Evolutionary conservation across 2,329 filamentous ascomycete genomes (phyloP).

Genomic region (Aspergillus texensis): DNA sequence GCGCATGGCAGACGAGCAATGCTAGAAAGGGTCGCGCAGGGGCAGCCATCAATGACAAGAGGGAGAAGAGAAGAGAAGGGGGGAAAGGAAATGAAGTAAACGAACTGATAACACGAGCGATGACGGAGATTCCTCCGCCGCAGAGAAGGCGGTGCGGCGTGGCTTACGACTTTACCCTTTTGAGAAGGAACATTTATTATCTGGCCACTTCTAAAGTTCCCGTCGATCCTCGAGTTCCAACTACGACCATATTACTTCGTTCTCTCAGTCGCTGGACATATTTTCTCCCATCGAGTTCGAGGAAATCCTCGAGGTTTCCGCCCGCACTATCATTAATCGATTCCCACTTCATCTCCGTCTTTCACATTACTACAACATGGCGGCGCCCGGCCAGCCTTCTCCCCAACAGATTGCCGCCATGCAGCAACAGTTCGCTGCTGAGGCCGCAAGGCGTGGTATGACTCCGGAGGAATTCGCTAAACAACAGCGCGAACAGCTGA

Average conservation of each 20-base stretch:
- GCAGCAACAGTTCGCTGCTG: slow-evolving; percentile 77
- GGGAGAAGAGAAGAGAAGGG: neutral
- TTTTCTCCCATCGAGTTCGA: slow-evolving; percentile 8
- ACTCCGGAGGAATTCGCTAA: slow-evolving; percentile 82
- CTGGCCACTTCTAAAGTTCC: slow-evolving; percentile 21
- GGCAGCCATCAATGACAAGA: neutral
- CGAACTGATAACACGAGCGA: neutral
- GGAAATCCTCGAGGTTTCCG: neutral
- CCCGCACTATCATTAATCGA: neutral
- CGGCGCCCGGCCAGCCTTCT: slow-evolving; percentile 57
- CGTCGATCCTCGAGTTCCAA: slow-evolving; percentile 6
- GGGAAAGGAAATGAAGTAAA: neutral
- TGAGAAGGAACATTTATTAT: slow-evolving; percentile 14
- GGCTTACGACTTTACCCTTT: neutral
- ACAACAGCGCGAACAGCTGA: slow-evolving; percentile 51
- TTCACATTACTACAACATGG: slow-evolving; percentile 31
- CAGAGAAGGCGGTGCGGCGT: slow-evolving; percentile 20
- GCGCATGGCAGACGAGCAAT: slow-evolving; percentile 14
- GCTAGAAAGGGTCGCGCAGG: neutral
- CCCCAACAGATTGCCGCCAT: slow-evolving; percentile 85
- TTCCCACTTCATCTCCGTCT: neutral
- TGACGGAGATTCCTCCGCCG: neutral
- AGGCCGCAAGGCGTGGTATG: slow-evolving; percentile 84
- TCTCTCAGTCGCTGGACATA: neutral
- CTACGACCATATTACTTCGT: neutral